A percentile compares a stretch with the other conserved stretches of the same genome.
Conservation (phyloP, 192 early-diverging fungal genomes). For the Coemansia sp. region DNA sequence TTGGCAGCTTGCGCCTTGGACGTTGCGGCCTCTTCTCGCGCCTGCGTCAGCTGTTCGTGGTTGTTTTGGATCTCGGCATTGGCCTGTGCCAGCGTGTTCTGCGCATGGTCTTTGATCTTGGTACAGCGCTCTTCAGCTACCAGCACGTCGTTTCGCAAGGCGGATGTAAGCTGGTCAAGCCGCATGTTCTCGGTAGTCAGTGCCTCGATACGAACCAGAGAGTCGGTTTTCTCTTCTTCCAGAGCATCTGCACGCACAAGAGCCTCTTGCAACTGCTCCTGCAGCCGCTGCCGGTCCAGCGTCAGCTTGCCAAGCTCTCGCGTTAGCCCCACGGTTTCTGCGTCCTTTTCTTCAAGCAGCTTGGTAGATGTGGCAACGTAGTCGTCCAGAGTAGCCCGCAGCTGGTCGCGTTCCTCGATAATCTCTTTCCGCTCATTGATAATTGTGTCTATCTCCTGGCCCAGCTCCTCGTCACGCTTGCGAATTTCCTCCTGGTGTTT, state of each 20-base stretch:
- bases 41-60: slow-evolving; percentile 4
- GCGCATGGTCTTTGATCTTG: slow-evolving; percentile 37
- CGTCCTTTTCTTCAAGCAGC: slow-evolving; percentile 33
- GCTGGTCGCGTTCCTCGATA: slow-evolving; percentile 21
- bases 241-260: slow-evolving; percentile 16
- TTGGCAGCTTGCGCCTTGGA: slow-evolving; percentile 14
- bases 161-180: slow-evolving; percentile 18
- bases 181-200: slow-evolving; percentile 25
- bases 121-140: slow-evolving; percentile 41
- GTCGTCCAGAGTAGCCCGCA: slow-evolving; percentile 32
- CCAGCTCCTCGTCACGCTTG: slow-evolving; percentile 36
- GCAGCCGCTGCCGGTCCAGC: slow-evolving; percentile 32
- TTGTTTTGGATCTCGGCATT: slow-evolving; percentile 36
- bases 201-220: slow-evolving; percentile 25
- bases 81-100: slow-evolving; percentile 37
- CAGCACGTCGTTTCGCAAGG: slow-evolving; percentile 31
- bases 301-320: slow-evolving; percentile 34
- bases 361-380: slow-evolving; percentile 22
- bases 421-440: slow-evolving; percentile 23
- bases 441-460: slow-evolving; percentile 28
- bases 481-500: slow-evolving; percentile 26
- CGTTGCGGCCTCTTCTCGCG: slow-evolving; percentile 8
- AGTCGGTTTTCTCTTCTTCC: slow-evolving; percentile 19
- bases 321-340: slow-evolving; percentile 16
- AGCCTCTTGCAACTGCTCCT: slow-evolving; percentile 18